These are phyloP conservation scores for Xylariaceae sp. DNA, from an alignment of 2,329 filamentous ascomycete species.

Conservation along the genomic window DNA sequence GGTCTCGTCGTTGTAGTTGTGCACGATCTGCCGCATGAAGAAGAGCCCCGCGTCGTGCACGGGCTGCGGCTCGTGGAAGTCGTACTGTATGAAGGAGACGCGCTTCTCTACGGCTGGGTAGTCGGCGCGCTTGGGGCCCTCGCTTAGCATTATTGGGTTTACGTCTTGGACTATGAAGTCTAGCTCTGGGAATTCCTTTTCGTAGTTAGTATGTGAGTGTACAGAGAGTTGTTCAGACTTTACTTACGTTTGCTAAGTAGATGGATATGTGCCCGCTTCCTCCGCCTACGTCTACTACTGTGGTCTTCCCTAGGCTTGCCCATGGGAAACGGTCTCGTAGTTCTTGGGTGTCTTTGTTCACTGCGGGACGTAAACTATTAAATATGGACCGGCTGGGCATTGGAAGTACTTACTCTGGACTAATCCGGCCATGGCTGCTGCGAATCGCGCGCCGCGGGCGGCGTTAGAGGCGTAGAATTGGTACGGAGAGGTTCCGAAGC, in stretches of 20 bases:
- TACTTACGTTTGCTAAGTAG: slow-evolving; percentile 15
- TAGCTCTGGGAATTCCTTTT: too few relatives aligned
- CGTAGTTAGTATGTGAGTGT: too few relatives aligned
- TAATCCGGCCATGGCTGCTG: slow-evolving; percentile 13
- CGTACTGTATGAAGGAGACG: slow-evolving; percentile 13
- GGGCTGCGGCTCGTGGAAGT: slow-evolving; percentile 19
- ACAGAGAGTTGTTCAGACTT: neutral
- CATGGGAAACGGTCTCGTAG: slow-evolving; percentile 22
- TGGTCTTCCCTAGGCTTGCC: slow-evolving; percentile 16
- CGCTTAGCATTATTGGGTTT: slow-evolving; percentile 10
- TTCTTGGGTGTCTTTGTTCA: slow-evolving; percentile 13
- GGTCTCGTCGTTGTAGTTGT: slow-evolving; percentile 14
- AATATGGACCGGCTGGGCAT: neutral
- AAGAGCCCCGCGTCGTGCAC: slow-evolving; percentile 8
- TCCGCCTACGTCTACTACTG: slow-evolving; percentile 29
- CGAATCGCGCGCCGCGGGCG: slow-evolving; percentile 11
- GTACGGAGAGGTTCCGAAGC: slow-evolving; percentile 14
- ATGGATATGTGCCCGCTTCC: slow-evolving; percentile 26
- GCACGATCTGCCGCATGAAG: slow-evolving; percentile 14
- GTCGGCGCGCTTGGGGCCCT: slow-evolving; percentile 9
- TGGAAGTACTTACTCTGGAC: slow-evolving; percentile 14
- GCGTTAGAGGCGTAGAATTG: slow-evolving; percentile 15
- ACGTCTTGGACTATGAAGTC: too few relatives aligned
- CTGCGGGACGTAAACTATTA: slow-evolving; percentile 6
- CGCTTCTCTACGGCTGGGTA: slow-evolving; percentile 3